phyloP scores from a whole-genome alignment of 78 protist species.

The Mastigamoeba balamuthi region DNA sequence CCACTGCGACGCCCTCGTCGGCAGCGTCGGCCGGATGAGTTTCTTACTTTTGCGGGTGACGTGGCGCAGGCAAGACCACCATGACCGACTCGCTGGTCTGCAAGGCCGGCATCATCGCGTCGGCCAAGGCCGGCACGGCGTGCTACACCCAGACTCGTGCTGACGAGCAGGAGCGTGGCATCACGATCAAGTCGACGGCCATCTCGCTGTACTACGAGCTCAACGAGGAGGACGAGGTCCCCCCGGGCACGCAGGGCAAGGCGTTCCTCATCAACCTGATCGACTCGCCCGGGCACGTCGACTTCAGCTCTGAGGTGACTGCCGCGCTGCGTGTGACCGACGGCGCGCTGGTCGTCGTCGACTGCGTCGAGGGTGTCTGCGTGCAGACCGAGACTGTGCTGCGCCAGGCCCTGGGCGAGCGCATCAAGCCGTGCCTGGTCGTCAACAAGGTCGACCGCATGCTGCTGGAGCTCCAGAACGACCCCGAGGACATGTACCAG shows the following conservation, averaged over 20 bases:
- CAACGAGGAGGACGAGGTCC: slow-evolving; percentile 28
- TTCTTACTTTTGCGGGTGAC: too few species aligned
- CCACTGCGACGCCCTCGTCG: too few species aligned
- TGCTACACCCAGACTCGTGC: slow-evolving; percentile 93
- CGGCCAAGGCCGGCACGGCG: slow-evolving; percentile 88
- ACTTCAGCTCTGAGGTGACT: slow-evolving; percentile 97
- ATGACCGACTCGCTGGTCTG: slow-evolving; percentile 96
- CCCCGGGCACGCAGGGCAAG: slow-evolving; percentile 23
- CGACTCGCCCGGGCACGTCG: slow-evolving; percentile 99
- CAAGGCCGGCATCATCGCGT: slow-evolving; percentile 97
- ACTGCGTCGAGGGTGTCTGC: slow-evolving; percentile 98
- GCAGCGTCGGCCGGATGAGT: too few species aligned
- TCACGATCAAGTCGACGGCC: slow-evolving; percentile 98
- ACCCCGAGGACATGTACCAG: slow-evolving; percentile 85
- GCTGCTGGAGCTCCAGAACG: slow-evolving; percentile 89
- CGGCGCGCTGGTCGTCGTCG: slow-evolving; percentile 99
- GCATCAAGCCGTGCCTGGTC: slow-evolving; percentile 92
- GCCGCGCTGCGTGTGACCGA: slow-evolving; percentile 99
- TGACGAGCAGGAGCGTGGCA: slow-evolving; percentile 97
- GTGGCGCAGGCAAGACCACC: slow-evolving; percentile 99
- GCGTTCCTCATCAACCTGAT: slow-evolving; percentile 92
- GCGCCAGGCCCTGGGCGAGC: slow-evolving; percentile 98
- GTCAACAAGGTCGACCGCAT: slow-evolving; percentile 98
- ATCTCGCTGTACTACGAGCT: slow-evolving; percentile 86
- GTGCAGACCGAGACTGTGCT: slow-evolving; percentile 99